Evolutionary conservation across 306 rosid genomes (phyloP).

Genomic region (Quercus suber): DNA sequence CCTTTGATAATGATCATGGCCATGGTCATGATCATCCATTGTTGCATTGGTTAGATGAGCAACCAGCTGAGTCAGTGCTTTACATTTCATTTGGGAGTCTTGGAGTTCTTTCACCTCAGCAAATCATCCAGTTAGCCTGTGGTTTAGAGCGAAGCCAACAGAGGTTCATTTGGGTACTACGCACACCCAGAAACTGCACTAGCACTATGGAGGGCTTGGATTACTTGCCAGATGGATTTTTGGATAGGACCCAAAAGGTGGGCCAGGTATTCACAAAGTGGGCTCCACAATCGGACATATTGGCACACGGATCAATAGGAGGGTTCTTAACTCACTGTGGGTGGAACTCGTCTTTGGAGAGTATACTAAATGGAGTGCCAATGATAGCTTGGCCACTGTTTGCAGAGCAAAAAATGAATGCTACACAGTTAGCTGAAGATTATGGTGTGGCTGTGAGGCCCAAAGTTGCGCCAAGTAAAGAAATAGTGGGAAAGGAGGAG

Average conservation of each 20-base stretch:
- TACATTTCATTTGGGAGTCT: conserved; percentile 72
- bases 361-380: not conserved
- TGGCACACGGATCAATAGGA: not conserved
- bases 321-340: conserved; percentile 1
- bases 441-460: not conserved
- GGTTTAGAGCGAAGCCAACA: conserved; percentile 57
- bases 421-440: not conserved
- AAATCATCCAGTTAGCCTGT: conserved; percentile 48
- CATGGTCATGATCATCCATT: not conserved
- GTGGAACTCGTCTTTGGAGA: not conserved
- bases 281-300: conserved; percentile 3
- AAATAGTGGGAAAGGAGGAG: not conserved
- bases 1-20: not conserved
- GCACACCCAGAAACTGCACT: conserved; percentile 26
- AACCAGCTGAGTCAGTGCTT: conserved; percentile 46
- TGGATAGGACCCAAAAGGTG: not conserved
- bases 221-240: not conserved
- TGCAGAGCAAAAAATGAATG: conserved; percentile 7
- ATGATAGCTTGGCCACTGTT: conserved; percentile 1
- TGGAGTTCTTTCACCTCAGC: conserved; percentile 46
- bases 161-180: conserved; percentile 67
- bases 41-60: conserved; percentile 50
- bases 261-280: not conserved
- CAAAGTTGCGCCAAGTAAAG: not conserved
- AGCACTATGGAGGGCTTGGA: not conserved